Evolutionary conservation across 2,329 filamentous ascomycete genomes (phyloP).

Genomic region (Dendrostoma leiphaemia): DNA sequence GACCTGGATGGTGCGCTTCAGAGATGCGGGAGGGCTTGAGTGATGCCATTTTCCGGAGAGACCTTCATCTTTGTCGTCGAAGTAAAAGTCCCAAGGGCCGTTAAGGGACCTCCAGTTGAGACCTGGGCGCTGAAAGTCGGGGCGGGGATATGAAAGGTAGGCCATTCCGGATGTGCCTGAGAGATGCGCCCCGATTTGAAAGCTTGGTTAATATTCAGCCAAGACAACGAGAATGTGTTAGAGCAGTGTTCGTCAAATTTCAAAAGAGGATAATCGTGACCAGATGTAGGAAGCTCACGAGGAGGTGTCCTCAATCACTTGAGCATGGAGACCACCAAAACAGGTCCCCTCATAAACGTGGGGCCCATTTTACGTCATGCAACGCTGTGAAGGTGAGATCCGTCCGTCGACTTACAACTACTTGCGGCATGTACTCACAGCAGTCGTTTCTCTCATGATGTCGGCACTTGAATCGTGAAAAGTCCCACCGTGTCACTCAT

Average conservation of each 20-base stretch:
- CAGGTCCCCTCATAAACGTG: constrained; percentile 7
- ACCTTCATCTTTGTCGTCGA: constrained; percentile 63
- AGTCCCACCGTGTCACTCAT: not conserved
- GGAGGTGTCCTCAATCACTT: no score
- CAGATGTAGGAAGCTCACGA: no score
- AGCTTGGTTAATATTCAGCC: no score
- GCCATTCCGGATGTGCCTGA: no score
- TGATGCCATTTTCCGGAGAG: constrained; percentile 52
- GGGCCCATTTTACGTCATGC: constrained; percentile 16
- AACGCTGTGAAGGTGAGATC: not conserved
- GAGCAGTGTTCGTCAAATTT: no score
- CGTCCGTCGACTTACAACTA: not conserved
- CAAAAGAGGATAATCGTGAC: no score
- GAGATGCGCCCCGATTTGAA: no score
- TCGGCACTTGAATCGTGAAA: not conserved
- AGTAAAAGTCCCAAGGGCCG: constrained; percentile 62
- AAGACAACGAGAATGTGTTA: no score
- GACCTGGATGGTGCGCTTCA: constrained; percentile 56
- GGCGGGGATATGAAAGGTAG: constrained; percentile 52
- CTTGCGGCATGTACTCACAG: no score
- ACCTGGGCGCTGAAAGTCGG: constrained; percentile 57
- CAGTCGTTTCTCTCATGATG: no score
- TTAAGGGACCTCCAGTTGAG: constrained; percentile 61
- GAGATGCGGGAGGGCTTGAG: constrained; percentile 44
- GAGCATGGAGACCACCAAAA: no score